A percentile compares a stretch with the other conserved stretches of the same genome.
These are phyloP conservation scores for Eragrostis tef DNA, from an alignment of 202 grass and related monocot species.

Conservation along the genomic window DNA sequence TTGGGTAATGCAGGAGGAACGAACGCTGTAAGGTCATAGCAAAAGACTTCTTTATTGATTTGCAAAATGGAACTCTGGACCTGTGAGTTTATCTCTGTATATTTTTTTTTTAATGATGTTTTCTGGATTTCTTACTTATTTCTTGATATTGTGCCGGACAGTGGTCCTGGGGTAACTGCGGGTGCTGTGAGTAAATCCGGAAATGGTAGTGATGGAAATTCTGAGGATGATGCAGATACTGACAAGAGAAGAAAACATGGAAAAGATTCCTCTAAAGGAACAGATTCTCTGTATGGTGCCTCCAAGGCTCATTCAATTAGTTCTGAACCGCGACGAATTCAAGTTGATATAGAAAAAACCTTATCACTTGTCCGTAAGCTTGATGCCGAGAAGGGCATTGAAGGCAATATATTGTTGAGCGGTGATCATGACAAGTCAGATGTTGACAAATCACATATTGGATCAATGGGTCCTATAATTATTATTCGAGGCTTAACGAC, in stretches of 20 bases:
- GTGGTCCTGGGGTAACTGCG: slow-evolving; percentile 74
- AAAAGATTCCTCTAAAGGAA: slow-evolving; percentile 68
- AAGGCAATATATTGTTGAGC: slow-evolving; percentile 65
- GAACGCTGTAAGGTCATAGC: slow-evolving; percentile 64
- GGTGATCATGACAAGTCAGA: slow-evolving; percentile 68
- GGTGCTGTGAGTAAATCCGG: slow-evolving; percentile 56
- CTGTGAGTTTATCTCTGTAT: slow-evolving; percentile 61
- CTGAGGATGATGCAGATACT: slow-evolving; percentile 77
- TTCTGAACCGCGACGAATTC: slow-evolving; percentile 73
- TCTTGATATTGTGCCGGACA: slow-evolving; percentile 50
- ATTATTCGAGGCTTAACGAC: slow-evolving; percentile 90
- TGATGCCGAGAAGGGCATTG: slow-evolving; percentile 85
- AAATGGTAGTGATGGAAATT: slow-evolving; percentile 78
- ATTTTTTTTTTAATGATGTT: slow-evolving; percentile 30
- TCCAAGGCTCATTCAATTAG: slow-evolving; percentile 76
- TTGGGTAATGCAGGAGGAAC: slow-evolving; percentile 68
- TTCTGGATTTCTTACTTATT: slow-evolving; percentile 43
- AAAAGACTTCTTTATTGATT: slow-evolving; percentile 91
- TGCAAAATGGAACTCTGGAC: slow-evolving; percentile 89
- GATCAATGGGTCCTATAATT: slow-evolving; percentile 94
- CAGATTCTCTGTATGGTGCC: slow-evolving; percentile 64
- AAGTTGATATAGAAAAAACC: slow-evolving; percentile 81
- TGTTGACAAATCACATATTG: slow-evolving; percentile 86
- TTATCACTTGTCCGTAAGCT: slow-evolving; percentile 74
- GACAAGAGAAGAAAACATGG: slow-evolving; percentile 83